Evolutionary conservation across 1,284 basidiomycete genomes (phyloP), one percentile per base, ranked within the genome.

Genomic region (Laetiporus sulphureus): DNA sequence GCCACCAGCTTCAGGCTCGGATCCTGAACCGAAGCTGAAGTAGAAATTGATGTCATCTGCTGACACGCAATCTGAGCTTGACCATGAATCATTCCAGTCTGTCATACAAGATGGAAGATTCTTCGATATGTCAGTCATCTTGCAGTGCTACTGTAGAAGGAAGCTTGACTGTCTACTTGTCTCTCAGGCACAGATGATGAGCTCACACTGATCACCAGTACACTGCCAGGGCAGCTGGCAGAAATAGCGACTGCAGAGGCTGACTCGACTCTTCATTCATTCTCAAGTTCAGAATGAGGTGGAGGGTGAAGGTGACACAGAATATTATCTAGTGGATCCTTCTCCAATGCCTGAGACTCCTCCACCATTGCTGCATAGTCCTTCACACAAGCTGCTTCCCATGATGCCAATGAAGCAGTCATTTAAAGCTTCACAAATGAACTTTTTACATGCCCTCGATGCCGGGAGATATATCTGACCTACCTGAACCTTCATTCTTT

Each of bases 361-460:
- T 18, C 46, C 46, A 12, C 36, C 44, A 1, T 20, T 43, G 1
- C 45, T 50, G n/a, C n/a, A n/a, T n/a, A n/a, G n/a, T n/a, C n/a
- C n/a, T 23, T 25, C 42, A 7, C 16, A 36, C 10, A n/a, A 20
- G 4, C 18, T 8, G 12, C 40, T 24, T 13, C 22, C 25, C 4
- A 23, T 44, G 16, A 81, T 80, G 5, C n/a, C n/a, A n/a, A n/a
- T n/a, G n/a, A n/a, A n/a, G n/a, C n/a, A n/a, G n/a, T n/a, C n/a
- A n/a, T n/a, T n/a, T n/a, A n/a, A n/a, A n/a, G n/a, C n/a, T n/a
- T n/a, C n/a, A n/a, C n/a, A n/a, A n/a, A n/a, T n/a, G n/a, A n/a
- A n/a, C n/a, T n/a, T n/a, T n/a, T n/a, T n/a, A n/a, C n/a, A 81
- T 77, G 0, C 81, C 80, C 11, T 76, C 81, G 1, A 76, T 82